These are phyloP conservation scores for Sporobolomyces phaffii DNA, from an alignment of 768 basidiomycete genomes.

Conservation along the genomic window DNA sequence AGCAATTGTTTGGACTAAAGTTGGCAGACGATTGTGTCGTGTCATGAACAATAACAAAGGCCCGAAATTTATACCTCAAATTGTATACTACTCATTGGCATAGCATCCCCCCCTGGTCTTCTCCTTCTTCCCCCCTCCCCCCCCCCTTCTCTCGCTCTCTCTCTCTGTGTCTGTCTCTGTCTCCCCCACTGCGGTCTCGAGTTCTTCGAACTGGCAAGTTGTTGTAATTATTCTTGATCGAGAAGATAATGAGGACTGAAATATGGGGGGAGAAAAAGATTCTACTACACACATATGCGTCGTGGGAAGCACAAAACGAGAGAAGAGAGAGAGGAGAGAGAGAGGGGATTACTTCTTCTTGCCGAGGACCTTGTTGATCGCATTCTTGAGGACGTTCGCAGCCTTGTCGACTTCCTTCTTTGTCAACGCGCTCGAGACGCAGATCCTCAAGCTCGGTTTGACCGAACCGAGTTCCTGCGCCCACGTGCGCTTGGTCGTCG, in stretches of 20 bases:
- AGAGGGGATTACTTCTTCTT: conserved; percentile 34
- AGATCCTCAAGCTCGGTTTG: conserved; percentile 77
- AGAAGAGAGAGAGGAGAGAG: background rate
- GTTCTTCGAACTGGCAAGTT: too few species aligned
- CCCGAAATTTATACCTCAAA: too few species aligned
- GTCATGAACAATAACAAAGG: background rate
- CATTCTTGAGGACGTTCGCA: conserved; percentile 63
- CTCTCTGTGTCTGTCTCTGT: too few species aligned
- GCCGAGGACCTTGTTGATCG: conserved; percentile 66
- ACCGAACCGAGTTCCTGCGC: conserved; percentile 73
- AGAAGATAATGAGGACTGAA: too few species aligned
- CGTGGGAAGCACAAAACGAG: too few species aligned
- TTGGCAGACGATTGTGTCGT: conserved; percentile 30
- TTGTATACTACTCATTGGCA: background rate
- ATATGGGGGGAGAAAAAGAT: too few species aligned
- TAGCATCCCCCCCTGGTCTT: too few species aligned
- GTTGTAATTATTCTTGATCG: too few species aligned
- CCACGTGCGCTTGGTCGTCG: conserved; percentile 63
- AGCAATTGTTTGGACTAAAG: conserved; percentile 41
- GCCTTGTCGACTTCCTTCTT: conserved; percentile 92
- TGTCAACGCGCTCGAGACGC: conserved; percentile 67
- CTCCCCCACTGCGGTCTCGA: too few species aligned
- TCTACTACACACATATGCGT: too few species aligned
- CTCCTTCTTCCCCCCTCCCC: too few species aligned
- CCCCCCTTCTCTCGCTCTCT: too few species aligned